Evolutionary conservation across 352 stramenopile species (phyloP), one percentile per base, ranked within the genome.

Genomic region (Phytophthora constricta): DNA sequence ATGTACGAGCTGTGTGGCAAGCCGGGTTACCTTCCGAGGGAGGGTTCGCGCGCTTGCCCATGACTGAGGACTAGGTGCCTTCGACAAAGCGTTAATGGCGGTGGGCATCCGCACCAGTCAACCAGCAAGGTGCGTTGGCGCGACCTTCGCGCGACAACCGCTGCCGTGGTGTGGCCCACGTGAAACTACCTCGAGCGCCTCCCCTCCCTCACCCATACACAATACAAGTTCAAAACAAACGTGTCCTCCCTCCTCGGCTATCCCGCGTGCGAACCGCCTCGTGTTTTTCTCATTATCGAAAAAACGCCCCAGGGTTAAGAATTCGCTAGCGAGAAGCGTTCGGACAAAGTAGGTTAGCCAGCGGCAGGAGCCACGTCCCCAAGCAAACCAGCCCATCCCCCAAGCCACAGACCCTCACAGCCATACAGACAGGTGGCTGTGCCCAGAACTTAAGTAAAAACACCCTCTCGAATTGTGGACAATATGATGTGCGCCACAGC

Each of bases 41-140:
- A 5, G 65, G 42, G 23, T 59, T 64, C 22, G 70, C 65, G 23
- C 76, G 77, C 69, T 88, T 88, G 62, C 77, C 77, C 80, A 89
- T 89, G 28, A 2, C 80, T 47, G 31, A 41, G 25, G 37, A 13
- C 7, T 43, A 34, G 42, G 37, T 60, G 48, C 31, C 31, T 28
- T 42, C 26, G 27, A 20, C 8, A 26, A 51, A 59, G 41, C 45
- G 53, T 59, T 69, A 54, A 54, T 54, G 47, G 47, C 23, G 49
- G n/a, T n/a, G n/a, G n/a, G n/a, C n/a, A n/a, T 39, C 56, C 33
- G 33, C 62, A 64, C 67, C 67, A 75, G 50, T 75, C 56, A 75
- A 72, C 54, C 27, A 42, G 9, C 34, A 42, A 2, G 34, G n/a
- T 4, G 14, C 19, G 22, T 23, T 47, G 19, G 2, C 19, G 26